Evolutionary conservation across 1,284 basidiomycete genomes (phyloP).

Genomic region (Leccinum angustisporum): DNA sequence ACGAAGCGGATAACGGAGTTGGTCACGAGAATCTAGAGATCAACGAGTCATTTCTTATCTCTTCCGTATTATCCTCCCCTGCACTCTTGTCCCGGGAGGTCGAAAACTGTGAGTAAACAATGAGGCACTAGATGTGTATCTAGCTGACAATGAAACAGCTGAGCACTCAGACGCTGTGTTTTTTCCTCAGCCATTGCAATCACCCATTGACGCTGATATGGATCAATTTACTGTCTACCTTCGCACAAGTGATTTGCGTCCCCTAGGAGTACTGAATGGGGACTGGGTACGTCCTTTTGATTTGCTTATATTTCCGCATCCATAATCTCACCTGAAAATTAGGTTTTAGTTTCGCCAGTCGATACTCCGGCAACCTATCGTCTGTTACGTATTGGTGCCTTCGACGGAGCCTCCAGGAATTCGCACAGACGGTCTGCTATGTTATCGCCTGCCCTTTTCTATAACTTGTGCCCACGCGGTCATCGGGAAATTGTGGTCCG

Average conservation of each 20-base stretch:
- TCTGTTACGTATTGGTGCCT: conserved; percentile 57
- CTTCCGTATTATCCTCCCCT: conserved; percentile 23
- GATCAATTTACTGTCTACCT: conserved; percentile 58
- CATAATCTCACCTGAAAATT: conserved; percentile 6
- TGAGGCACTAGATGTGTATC: background rate
- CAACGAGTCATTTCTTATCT: conserved; percentile 66
- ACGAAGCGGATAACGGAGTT: conserved; percentile 19
- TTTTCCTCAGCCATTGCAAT: conserved; percentile 33
- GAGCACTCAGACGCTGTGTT: conserved; percentile 20
- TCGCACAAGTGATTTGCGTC: conserved; percentile 63
- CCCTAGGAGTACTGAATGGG: conserved; percentile 76
- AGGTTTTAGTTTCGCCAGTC: conserved; percentile 30
- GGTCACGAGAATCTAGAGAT: conserved; percentile 56
- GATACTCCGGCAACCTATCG: conserved; percentile 36
- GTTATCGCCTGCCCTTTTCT: conserved; percentile 27
- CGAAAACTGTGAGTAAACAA: conserved; percentile 15
- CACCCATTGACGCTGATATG: conserved; percentile 33
- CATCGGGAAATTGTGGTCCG: conserved; percentile 32
- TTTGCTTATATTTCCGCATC: conserved; percentile 2
- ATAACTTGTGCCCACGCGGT: conserved; percentile 24
- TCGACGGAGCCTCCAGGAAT: conserved; percentile 43
- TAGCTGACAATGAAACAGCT: conserved; percentile 6
- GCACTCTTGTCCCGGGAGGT: conserved; percentile 14
- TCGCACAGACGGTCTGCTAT: conserved; percentile 42
- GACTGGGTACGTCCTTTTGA: conserved; percentile 72